These are phyloP conservation scores for Penicillium sp. DNA, from an alignment of 2,329 filamentous ascomycete genomes.

Conservation along the genomic window DNA sequence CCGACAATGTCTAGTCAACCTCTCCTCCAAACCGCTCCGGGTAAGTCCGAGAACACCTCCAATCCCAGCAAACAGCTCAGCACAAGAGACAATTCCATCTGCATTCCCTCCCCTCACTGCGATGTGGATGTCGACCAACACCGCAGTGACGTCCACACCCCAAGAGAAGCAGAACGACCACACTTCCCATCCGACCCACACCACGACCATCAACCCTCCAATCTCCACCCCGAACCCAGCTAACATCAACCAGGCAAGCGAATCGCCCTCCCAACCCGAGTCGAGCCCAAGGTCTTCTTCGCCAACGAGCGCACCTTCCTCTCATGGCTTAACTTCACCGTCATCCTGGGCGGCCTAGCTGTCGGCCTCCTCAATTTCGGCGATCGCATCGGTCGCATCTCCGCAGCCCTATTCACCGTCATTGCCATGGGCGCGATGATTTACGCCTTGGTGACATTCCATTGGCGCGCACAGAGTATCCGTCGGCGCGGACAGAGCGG, in stretches of 20 bases:
- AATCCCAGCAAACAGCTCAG: not conserved
- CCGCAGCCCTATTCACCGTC: constrained; percentile 86
- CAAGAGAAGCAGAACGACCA: not conserved
- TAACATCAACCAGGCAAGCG: constrained; percentile 70
- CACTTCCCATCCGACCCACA: not conserved
- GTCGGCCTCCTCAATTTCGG: constrained; percentile 98
- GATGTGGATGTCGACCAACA: not conserved
- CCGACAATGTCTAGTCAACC: constrained; percentile 87
- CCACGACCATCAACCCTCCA: not conserved
- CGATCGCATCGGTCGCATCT: constrained; percentile 89
- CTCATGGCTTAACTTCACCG: constrained; percentile 99
- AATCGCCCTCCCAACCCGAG: constrained; percentile 93
- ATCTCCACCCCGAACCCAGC: not conserved
- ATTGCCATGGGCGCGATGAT: constrained; percentile 95
- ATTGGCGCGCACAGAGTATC: constrained; percentile 95
- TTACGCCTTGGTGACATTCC: constrained; percentile 91
- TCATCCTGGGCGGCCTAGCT: constrained; percentile 93
- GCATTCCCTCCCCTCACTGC: not conserved
- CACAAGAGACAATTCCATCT: not conserved
- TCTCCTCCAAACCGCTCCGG: constrained; percentile 88
- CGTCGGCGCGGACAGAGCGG: constrained; percentile 86
- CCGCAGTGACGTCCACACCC: not conserved
- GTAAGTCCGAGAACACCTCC: constrained; percentile 52
- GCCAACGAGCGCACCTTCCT: constrained; percentile 99
- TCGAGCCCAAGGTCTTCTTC: constrained; percentile 99